phyloP scores from a whole-genome alignment of 306 rosid genomes.

The Acacia crassicarpa region DNA sequence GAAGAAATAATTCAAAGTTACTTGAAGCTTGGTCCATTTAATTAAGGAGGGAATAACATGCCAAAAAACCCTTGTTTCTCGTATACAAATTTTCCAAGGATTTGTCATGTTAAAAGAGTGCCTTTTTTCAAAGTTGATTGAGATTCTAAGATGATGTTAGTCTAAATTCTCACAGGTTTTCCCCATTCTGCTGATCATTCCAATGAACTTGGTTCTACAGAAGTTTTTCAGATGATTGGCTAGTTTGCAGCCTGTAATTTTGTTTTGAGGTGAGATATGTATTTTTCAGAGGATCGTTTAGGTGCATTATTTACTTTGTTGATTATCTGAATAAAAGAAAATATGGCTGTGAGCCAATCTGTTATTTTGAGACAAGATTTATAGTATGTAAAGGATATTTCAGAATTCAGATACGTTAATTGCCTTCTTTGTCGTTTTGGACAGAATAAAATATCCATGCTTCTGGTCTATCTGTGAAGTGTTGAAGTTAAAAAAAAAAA shows the following conservation, averaged over 20 bases:
- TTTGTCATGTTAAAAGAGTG: neutral
- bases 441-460: neutral
- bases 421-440: neutral
- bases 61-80: neutral
- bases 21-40: slow-evolving; percentile 32
- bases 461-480: neutral
- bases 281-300: neutral
- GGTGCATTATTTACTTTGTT: neutral
- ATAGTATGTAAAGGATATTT: neutral
- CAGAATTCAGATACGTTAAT: neutral
- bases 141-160: neutral
- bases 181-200: neutral
- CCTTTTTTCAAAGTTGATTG: neutral
- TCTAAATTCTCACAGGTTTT: neutral
- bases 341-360: neutral
- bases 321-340: neutral
- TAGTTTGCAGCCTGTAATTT: neutral
- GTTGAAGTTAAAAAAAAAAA: neutral
- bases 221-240: neutral
- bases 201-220: neutral
- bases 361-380: neutral
- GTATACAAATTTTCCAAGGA: neutral
- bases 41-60: slow-evolving; percentile 22
- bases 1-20: slow-evolving; percentile 61
- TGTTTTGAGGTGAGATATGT: neutral